phyloP scores from a whole-genome alignment of 371 early-diverging fungal species.

The Syncephalastrum contaminatum region DNA sequence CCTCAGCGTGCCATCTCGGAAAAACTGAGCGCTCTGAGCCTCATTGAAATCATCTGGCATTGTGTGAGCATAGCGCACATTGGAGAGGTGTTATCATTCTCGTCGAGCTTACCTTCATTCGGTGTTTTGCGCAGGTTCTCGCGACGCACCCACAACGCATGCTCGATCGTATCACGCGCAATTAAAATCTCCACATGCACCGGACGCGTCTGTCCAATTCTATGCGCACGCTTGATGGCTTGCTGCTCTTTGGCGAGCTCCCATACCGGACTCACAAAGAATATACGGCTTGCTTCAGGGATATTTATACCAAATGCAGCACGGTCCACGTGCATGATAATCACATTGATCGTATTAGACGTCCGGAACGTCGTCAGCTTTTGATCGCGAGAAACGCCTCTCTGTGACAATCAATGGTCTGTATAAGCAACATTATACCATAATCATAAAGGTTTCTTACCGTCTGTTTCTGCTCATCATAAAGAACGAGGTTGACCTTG shows the following conservation, averaged over 20 bases:
- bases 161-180: conserved; percentile 70
- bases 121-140: conserved; percentile 22
- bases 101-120: conserved; percentile 7
- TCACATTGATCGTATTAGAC: conserved; percentile 55
- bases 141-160: conserved; percentile 51
- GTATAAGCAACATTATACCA: not conserved
- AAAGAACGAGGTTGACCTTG: conserved; percentile 56
- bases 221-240: conserved; percentile 90
- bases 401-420: not conserved
- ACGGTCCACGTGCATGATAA: conserved; percentile 70
- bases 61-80: too few species aligned
- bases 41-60: not conserved
- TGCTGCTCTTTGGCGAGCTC: conserved; percentile 61
- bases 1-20: conserved; percentile 19
- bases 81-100: too few species aligned
- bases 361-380: conserved; percentile 72
- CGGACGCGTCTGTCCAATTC: conserved; percentile 80
- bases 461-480: conserved; percentile 41
- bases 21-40: conserved; percentile 23
- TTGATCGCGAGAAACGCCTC: conserved; percentile 36
- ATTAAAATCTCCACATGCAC: conserved; percentile 81
- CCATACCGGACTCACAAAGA: conserved; percentile 74
- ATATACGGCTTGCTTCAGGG: conserved; percentile 69
- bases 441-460: conserved; percentile 14
- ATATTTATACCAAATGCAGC: conserved; percentile 77